These are phyloP conservation scores for Solanum corneliomulleri DNA, from an alignment of 257 asterid species.

Conservation along the genomic window DNA sequence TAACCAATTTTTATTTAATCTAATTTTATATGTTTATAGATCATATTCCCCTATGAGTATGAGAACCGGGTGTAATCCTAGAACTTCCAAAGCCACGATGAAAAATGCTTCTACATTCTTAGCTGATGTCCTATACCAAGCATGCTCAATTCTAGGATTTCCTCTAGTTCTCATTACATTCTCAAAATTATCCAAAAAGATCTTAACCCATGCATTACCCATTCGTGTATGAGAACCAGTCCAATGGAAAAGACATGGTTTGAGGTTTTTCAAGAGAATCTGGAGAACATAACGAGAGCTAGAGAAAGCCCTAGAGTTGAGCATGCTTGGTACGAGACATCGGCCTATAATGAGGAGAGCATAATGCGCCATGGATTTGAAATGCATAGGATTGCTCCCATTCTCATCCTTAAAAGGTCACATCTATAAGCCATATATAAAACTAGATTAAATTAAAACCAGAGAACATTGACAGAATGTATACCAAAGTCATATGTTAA, in stretches of 20 bases:
- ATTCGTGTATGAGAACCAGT: not conserved
- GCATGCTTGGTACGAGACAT: not conserved
- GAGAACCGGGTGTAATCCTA: not conserved
- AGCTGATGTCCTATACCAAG: not conserved
- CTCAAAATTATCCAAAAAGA: not conserved
- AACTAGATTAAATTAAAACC: no score
- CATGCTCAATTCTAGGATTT: not conserved
- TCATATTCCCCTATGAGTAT: not conserved
- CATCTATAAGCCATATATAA: not conserved
- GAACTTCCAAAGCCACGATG: not conserved
- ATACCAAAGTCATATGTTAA: not conserved
- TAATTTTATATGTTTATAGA: not conserved
- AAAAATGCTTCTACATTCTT: not conserved
- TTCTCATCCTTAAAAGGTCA: not conserved
- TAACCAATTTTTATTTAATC: no score
- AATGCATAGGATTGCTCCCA: not conserved
- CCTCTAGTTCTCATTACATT: not conserved
- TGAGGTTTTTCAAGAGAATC: not conserved
- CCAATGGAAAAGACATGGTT: not conserved
- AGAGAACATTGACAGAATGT: not conserved
- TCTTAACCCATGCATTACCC: not conserved
- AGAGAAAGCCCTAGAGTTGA: not conserved
- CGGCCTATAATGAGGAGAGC: not conserved
- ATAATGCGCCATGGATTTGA: not conserved
- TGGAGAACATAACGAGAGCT: not conserved